Conservation (phyloP, 2,329 filamentous ascomycete species). For the Penicillium sp. region DNA sequence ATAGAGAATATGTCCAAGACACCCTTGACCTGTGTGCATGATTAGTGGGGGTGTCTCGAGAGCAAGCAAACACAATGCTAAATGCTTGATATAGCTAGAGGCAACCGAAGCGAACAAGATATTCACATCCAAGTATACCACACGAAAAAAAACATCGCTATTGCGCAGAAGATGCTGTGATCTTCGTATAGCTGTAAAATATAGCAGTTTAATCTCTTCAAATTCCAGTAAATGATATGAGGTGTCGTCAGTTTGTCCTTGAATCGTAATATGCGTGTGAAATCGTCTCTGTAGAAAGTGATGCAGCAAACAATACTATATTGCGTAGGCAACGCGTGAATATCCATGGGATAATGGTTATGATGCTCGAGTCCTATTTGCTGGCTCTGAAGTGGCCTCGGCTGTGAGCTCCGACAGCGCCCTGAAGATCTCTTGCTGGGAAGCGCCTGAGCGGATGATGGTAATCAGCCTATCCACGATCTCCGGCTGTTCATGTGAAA, state of each 20-base stretch:
- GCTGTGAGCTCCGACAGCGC: conserved; percentile 23
- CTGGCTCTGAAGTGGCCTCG: not conserved
- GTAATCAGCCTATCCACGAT: conserved; percentile 30
- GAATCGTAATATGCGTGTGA: not conserved
- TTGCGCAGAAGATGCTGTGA: not conserved
- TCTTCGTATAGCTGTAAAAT: not conserved
- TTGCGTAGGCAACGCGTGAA: not conserved
- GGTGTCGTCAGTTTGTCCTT: not conserved
- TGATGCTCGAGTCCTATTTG: conserved; percentile 4
- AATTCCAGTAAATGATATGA: not conserved
- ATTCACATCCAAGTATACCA: not conserved
- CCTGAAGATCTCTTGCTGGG: conserved; percentile 31
- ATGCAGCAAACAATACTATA: not conserved
- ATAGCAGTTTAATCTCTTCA: not conserved
- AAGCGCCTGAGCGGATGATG: conserved; percentile 36
- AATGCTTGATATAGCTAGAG: not conserved
- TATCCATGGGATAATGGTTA: not conserved
- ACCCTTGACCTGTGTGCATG: not conserved
- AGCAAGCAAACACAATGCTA: not conserved
- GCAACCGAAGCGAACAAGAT: not conserved
- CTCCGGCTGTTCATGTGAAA: conserved; percentile 30
- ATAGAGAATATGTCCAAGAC: not conserved
- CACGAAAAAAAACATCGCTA: not conserved
- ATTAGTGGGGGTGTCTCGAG: not conserved
- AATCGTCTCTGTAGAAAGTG: not conserved